phyloP scores from a whole-genome alignment of 1,284 basidiomycete genomes.

The Apiotrichum laibachii region DNA sequence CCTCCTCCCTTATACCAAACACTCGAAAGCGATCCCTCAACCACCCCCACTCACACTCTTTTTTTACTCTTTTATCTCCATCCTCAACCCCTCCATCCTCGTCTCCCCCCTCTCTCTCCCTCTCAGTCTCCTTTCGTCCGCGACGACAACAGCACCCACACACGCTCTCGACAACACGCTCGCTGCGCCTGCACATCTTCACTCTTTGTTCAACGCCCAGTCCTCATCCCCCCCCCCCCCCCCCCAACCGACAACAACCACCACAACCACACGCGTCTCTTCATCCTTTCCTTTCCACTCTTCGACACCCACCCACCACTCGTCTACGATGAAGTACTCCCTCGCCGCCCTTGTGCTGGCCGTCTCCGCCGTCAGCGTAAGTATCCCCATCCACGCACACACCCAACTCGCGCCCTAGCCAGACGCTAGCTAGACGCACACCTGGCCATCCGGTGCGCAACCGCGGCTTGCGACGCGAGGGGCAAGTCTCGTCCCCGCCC shows the following conservation, averaged over 20 bases:
- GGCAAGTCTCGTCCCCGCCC: too few relatives aligned
- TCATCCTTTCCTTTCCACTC: not conserved
- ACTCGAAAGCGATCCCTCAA: not conserved
- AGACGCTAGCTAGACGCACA: too few relatives aligned
- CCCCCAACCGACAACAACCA: not conserved
- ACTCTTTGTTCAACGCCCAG: too few relatives aligned
- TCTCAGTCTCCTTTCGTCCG: constrained; percentile 6
- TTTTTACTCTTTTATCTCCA: constrained; percentile 1
- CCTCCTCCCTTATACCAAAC: not conserved
- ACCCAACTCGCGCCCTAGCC: too few relatives aligned
- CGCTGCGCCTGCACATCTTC: constrained; percentile 2
- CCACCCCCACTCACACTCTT: constrained; percentile 2
- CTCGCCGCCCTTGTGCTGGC: constrained; percentile 16
- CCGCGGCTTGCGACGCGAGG: not conserved
- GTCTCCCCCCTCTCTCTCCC: not conserved
- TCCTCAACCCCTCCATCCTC: not conserved
- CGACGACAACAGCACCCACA: constrained; percentile 2
- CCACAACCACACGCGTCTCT: not conserved
- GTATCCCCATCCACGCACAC: not conserved
- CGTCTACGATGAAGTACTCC: constrained; percentile 21
- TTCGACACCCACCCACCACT: not conserved
- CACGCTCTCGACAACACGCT: not conserved
- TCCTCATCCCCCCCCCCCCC: too few relatives aligned
- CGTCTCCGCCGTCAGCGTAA: constrained; percentile 14
- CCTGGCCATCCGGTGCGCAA: not conserved